Conservation (phyloP, 495 filamentous ascomycete species). For the Delitschia confertaspora region DNA sequence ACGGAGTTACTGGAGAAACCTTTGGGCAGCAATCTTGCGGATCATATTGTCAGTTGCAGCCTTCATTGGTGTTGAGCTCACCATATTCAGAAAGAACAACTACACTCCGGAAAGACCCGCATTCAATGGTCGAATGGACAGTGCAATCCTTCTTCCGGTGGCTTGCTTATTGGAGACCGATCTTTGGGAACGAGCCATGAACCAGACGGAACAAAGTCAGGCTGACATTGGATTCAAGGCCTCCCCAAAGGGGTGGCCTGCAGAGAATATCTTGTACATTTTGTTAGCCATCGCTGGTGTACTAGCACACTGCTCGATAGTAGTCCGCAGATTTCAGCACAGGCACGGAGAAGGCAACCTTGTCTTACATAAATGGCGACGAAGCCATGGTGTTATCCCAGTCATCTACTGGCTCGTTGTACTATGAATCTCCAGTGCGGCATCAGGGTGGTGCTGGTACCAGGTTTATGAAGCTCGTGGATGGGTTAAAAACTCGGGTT, state of each 20-base stretch:
- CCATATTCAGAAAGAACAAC: not conserved
- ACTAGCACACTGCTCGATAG: not conserved
- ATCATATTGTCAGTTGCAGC: not conserved
- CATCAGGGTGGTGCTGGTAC: not conserved
- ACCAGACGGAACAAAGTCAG: not conserved
- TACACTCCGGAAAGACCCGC: not conserved
- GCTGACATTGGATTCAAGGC: not conserved
- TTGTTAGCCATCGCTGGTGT: not conserved
- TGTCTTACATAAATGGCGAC: not conserved
- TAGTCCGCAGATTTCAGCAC: not conserved
- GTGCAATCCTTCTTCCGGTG: not conserved
- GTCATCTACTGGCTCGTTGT: not conserved
- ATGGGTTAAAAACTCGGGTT: not conserved
- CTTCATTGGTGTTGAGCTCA: not conserved
- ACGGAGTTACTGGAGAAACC: not conserved
- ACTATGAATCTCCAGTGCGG: not conserved
- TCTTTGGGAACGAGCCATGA: not conserved
- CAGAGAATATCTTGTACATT: constrained; percentile 1
- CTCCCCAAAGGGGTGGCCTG: too few relatives aligned
- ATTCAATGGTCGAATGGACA: not conserved
- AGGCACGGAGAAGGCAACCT: constrained; percentile 1
- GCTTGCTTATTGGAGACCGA: not conserved
- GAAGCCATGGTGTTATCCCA: not conserved
- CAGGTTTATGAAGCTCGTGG: not conserved
- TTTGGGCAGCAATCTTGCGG: not conserved